Conservation (phyloP, 2,329 filamentous ascomycete species). For the Cyphellophora attinorum region DNA sequence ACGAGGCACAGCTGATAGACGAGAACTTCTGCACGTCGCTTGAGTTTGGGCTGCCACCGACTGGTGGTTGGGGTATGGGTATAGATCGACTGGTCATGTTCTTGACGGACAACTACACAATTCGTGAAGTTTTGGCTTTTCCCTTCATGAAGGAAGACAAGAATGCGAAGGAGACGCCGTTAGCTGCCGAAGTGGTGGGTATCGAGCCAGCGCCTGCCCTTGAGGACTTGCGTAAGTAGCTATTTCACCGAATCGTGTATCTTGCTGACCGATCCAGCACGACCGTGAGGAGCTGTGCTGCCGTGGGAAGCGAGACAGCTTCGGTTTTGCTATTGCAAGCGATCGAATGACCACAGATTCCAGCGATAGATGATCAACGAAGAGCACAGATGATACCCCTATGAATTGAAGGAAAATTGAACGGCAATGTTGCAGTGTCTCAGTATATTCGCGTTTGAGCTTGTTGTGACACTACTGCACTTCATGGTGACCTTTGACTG, state of each 20-base stretch:
- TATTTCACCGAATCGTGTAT: neutral
- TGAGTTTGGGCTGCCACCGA: slow-evolving; percentile 86
- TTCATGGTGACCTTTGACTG: too few relatives aligned
- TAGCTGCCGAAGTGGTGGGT: slow-evolving; percentile 54
- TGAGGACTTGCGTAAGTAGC: slow-evolving; percentile 42
- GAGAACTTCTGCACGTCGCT: slow-evolving; percentile 89
- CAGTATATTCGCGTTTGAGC: too few relatives aligned
- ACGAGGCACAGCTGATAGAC: slow-evolving; percentile 91
- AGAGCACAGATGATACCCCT: neutral
- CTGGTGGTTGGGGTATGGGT: slow-evolving; percentile 92
- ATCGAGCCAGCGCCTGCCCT: slow-evolving; percentile 48
- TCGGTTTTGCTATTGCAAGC: neutral
- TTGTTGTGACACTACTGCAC: too few relatives aligned
- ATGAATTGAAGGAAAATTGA: neutral
- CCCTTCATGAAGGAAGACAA: slow-evolving; percentile 93
- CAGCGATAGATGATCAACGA: neutral
- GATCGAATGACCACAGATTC: neutral
- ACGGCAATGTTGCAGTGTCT: neutral
- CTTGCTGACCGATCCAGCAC: neutral
- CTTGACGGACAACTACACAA: slow-evolving; percentile 88
- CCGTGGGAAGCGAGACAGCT: neutral
- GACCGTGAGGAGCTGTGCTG: neutral
- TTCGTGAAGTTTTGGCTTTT: slow-evolving; percentile 93
- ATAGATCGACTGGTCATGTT: slow-evolving; percentile 94
- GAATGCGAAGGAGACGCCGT: slow-evolving; percentile 24